Evolutionary conservation across 371 early-diverging fungal genomes (phyloP), one percentile per base, ranked within the genome.

Genomic region (Coemansia sp.): DNA sequence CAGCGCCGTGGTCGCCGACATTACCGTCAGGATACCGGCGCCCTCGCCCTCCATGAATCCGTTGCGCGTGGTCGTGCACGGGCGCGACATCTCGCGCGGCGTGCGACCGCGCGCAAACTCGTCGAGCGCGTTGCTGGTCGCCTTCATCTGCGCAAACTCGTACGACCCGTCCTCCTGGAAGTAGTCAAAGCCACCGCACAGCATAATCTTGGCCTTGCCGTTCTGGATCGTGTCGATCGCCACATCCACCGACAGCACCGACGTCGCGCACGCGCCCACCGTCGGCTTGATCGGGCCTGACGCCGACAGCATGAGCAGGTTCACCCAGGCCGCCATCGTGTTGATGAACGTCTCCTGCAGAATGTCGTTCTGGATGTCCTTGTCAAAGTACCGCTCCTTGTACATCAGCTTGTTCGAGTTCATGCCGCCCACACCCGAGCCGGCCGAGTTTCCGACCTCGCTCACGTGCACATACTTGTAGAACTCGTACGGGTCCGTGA

Each of bases 81-180:
- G 97, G 47, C 97, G 90, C 72, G 92, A 94, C 94, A 95, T 95
- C 76, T 97, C 97, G 53, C 82, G 71, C 39, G 97, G 97, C 33
- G 91, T 90, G 75, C 97, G 92, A 43, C 97, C 97, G 54, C 85
- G 86, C 14, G 89, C 94, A 62, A 94, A 84, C 83, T 96, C 97
- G 40, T 91, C 94, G 41, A 87, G 83, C 49, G 95, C 82, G 81
- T 89, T 94, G 71, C 91, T 90, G 42, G 96, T 97, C 39, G 96
- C 96, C 87, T 94, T 95, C 95, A 96, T 96, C 85, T 95, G 93
- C 66, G 95, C 95, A 80, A 96, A 96, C 83, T 96, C 97, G 68
- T 89, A 90, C 41, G 93, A 92, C 51, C 94, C 90, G 69, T 96
- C 97, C 80, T 95, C 94, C 65, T 91, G 91, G 84, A 94, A 93